Evolutionary conservation across 805 yeast species (phyloP), one percentile per base, ranked within the genome.

Genomic region (Spathaspora sp.): DNA sequence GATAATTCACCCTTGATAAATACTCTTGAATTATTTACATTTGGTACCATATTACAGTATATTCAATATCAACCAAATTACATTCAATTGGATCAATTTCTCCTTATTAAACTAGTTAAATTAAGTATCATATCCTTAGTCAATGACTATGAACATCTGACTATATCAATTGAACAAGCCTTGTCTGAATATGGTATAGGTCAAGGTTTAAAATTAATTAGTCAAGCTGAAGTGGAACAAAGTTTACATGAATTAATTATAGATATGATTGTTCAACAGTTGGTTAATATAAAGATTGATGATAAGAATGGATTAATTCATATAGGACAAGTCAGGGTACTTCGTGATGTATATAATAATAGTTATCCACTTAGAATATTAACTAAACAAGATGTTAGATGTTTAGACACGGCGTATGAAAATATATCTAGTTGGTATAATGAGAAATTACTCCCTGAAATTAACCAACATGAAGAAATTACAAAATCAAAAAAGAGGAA

Each of bases 21-120:
- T 47, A 68, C 73, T 5, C 32, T 69, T 6, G 79, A 74, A 58
- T 60, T 74, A 31, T 73, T 72, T 53, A 59, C 76, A 1, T 72
- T 68, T 54, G 79, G 79, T 2, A 62, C 61, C 46, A 58, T 59
- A 28, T 50, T 54, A 2, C 62, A 63, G 43, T 71, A 69, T 52
- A 38, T 53, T 7, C 48, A 57, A 47, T 58, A 68, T 50, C 46
- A 47, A 17, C 45, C 31, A 1, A 44, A 55, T 5, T 69, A 43
- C 49, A 44, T 63, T 8, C 55, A 49, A 62, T 20, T 47, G 8
- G 49, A 49, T 39, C 35, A 45, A 6, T 43, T 43, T 1, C 54
- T 62, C 11, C 16, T 56, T 10, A 42, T 50, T 1, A 70, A 72
- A 49, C 57, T 74, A 16, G 57, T 65, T 8, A 58, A 63, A 47